Evolutionary conservation across 2,329 filamentous ascomycete genomes (phyloP), one percentile per base, ranked within the genome.

Genomic region (Pezicula neosporulosa): DNA sequence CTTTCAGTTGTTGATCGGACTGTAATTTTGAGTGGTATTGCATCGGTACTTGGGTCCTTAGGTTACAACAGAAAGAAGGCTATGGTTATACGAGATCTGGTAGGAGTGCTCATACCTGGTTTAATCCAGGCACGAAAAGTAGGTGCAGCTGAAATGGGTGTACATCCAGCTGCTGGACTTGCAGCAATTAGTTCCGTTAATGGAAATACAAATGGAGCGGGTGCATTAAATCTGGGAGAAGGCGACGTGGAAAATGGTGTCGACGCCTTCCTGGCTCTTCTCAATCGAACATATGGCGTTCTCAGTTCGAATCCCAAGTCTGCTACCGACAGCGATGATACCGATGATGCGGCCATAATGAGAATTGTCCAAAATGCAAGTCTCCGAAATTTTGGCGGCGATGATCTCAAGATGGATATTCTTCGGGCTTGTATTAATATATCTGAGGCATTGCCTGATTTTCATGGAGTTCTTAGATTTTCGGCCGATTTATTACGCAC

Each of bases 141-240:
- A 44, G 93, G 93, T 30, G 94, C 94, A 38, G 92, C 94, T n/a
- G 94, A 97, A 65, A 89, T 94, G 63, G 94, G 93, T 3, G 90
- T 99, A 35, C 93, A 97, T 70, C 94, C 94, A 38, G 93, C 93
- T 16, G 90, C 93, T 9, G 92, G 90, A 0, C 74, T 97, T 47
- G 85, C 90, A 24, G 85, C 86, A 12, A 73, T 94, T 28, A 87
- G 84, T 57, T 73, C 80, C 10, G 68, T 72, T 3, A 74, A 72
- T 51, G 74, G 76, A 1, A 76, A 76, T 39, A 69, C 68, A 18
- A 77, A 74, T 51, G 78, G 78, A 9, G 72, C 77, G 7, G 74
- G 78, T 33, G 79, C 76, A 2, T 72, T 87, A 30, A 83, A 86
- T 58, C 72, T 88, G 13, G 78, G 77, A 6, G 83, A 86, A 60